phyloP scores from a whole-genome alignment of 495 filamentous ascomycete genomes.

The Trichocladium uniseriatum region DNA sequence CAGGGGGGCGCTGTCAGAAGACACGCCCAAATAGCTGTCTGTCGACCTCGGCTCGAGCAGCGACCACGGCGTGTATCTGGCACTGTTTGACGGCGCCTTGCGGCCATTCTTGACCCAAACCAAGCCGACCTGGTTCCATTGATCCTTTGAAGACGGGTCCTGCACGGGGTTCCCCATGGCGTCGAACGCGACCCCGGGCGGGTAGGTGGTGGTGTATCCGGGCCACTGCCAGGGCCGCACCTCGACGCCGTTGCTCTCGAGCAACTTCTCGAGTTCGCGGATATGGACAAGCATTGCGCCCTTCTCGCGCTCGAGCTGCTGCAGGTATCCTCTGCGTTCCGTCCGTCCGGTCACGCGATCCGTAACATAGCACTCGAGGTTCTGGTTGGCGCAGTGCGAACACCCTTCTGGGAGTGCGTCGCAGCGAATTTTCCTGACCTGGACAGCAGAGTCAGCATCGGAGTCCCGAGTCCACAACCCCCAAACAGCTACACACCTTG shows the following conservation, averaged over 20 bases:
- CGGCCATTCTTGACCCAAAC: constrained; percentile 41
- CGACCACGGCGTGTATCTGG: constrained; percentile 21
- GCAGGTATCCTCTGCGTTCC: constrained; percentile 63
- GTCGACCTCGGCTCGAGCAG: constrained; percentile 36
- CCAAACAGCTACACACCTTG: constrained; percentile 50
- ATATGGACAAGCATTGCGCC: constrained; percentile 43
- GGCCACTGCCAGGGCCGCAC: constrained; percentile 30
- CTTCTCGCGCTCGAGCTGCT: constrained; percentile 52
- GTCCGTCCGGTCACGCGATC: constrained; percentile 82
- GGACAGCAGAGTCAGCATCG: constrained; percentile 1
- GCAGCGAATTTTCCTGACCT: constrained; percentile 81
- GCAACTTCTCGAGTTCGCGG: constrained; percentile 41
- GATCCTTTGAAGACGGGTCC: constrained; percentile 22
- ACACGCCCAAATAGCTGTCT: constrained; percentile 66
- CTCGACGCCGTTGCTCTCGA: constrained; percentile 31
- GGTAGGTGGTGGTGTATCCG: constrained; percentile 23
- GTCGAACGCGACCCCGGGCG: constrained; percentile 23
- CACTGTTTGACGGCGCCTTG: constrained; percentile 1
- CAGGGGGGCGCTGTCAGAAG: constrained; percentile 53
- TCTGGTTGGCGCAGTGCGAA: constrained; percentile 60
- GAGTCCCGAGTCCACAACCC: not conserved
- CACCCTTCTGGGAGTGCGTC: constrained; percentile 66
- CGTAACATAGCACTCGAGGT: constrained; percentile 67
- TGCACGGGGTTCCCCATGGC: constrained; percentile 21
- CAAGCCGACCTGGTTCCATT: constrained; percentile 39